Conservation (phyloP, 2,329 filamentous ascomycete species). For the Diaporthe amygdali region DNA sequence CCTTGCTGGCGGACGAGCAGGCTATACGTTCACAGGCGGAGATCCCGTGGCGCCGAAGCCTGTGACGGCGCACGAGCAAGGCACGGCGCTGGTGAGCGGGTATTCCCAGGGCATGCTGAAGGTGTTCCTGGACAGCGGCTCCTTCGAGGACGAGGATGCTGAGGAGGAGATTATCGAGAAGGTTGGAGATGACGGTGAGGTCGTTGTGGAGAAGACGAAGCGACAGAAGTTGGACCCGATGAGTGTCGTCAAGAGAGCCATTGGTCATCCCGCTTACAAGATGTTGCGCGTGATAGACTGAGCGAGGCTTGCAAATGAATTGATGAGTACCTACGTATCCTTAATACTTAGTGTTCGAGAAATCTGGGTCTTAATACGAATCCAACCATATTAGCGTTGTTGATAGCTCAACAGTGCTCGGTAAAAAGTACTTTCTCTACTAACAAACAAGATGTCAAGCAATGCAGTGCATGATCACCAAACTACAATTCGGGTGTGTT, state of each 20-base stretch:
- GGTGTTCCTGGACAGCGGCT: constrained; percentile 57
- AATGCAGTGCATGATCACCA: too few species aligned
- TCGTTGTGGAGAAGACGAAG: constrained; percentile 33
- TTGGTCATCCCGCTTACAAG: constrained; percentile 57
- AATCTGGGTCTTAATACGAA: too few species aligned
- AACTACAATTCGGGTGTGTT: too few species aligned
- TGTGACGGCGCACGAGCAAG: constrained; percentile 47
- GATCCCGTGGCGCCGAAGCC: constrained; percentile 51
- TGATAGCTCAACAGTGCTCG: too few species aligned
- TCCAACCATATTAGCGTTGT: too few species aligned
- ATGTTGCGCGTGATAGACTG: constrained; percentile 63
- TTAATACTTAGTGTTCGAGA: too few species aligned
- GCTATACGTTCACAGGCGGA: constrained; percentile 18
- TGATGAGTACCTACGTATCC: too few species aligned
- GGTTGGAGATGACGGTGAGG: constrained; percentile 35
- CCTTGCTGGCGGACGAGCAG: constrained; percentile 47
- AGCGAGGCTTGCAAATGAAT: not conserved
- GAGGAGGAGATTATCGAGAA: constrained; percentile 33
- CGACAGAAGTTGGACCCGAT: constrained; percentile 50
- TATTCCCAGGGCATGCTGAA: constrained; percentile 65
- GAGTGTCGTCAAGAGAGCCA: constrained; percentile 51
- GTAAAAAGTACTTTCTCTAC: too few species aligned
- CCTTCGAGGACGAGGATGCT: constrained; percentile 47
- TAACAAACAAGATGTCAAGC: too few species aligned
- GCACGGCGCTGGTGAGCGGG: constrained; percentile 57